A percentile compares a stretch with the other conserved stretches of the same genome.
These are phyloP conservation scores for Nadsonia fulvescens DNA, from an alignment of 805 yeast species.

Conservation along the genomic window DNA sequence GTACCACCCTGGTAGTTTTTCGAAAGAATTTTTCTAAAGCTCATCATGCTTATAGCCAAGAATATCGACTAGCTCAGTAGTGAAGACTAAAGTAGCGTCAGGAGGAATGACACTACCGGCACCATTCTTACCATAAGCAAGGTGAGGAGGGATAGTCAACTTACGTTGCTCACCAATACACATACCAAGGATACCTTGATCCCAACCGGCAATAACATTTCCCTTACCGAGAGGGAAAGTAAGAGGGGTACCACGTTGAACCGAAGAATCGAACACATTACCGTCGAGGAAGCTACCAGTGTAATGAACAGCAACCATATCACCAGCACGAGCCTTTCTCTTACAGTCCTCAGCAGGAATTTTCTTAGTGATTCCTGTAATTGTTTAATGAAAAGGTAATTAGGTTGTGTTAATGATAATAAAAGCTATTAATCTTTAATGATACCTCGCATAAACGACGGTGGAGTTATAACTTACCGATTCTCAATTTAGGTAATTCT, in stretches of 20 bases:
- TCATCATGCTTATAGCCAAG: conserved; percentile 17
- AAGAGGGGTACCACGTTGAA: conserved; percentile 46
- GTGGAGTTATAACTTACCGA: neutral
- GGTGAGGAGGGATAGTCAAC: conserved; percentile 56
- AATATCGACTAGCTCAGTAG: conserved; percentile 45
- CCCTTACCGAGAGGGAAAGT: conserved; percentile 59
- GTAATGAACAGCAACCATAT: conserved; percentile 59
- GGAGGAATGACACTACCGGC: conserved; percentile 69
- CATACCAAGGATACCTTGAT: conserved; percentile 64
- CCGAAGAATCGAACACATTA: conserved; percentile 57
- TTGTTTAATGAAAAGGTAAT: conserved; percentile 1
- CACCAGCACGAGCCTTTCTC: conserved; percentile 44
- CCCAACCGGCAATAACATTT: conserved; percentile 83
- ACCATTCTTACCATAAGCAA: conserved; percentile 60
- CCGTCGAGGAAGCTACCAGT: conserved; percentile 55
- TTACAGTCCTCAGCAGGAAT: conserved; percentile 36
- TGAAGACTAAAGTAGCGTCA: conserved; percentile 51
- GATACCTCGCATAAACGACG: neutral
- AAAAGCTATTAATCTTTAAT: neutral
- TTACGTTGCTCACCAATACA: conserved; percentile 78
- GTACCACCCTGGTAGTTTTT: neutral
- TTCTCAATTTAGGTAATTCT: conserved; percentile 1
- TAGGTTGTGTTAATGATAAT: neutral
- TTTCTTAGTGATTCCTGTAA: conserved; percentile 27
- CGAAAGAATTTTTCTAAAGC: conserved; percentile 1